Conservation (phyloP, 352 stramenopile species). For the Phytophthora pluvialis region DNA sequence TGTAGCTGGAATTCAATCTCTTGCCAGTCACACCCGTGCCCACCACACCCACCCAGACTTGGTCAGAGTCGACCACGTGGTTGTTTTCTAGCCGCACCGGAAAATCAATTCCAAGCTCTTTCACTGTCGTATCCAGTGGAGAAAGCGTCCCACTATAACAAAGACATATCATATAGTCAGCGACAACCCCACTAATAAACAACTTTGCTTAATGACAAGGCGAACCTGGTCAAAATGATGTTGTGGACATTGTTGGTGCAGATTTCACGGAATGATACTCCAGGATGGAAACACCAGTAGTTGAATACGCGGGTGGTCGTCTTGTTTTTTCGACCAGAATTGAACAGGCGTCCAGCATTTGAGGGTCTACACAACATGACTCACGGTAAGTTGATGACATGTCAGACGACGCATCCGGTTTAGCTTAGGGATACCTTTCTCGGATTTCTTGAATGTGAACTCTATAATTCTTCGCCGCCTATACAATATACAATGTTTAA, state of each 20-base stretch:
- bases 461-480: slow-evolving; percentile 82
- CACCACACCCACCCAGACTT: slow-evolving; percentile 93
- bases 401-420: slow-evolving; percentile 15
- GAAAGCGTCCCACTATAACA: slow-evolving; percentile 95
- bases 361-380: slow-evolving; percentile 31
- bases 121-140: slow-evolving; percentile 95
- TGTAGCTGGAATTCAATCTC: slow-evolving; percentile 95
- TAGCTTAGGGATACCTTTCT: slow-evolving; percentile 61
- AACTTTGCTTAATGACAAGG: slow-evolving; percentile 2
- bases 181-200: not conserved
- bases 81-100: slow-evolving; percentile 96
- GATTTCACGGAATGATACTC: slow-evolving; percentile 96
- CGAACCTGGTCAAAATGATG: slow-evolving; percentile 84
- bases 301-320: slow-evolving; percentile 90
- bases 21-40: slow-evolving; percentile 94
- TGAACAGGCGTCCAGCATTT: slow-evolving; percentile 58
- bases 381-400: slow-evolving; percentile 3
- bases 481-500: slow-evolving; percentile 14
- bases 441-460: slow-evolving; percentile 91
- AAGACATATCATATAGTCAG: slow-evolving; percentile 11
- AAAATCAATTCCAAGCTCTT: slow-evolving; percentile 97
- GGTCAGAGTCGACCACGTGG: slow-evolving; percentile 94
- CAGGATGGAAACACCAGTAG: slow-evolving; percentile 99
- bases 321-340: slow-evolving; percentile 58
- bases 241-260: slow-evolving; percentile 91